Evolutionary conservation across 352 stramenopile genomes (phyloP).

Genomic region (Phytopythium chamaehyphon): DNA sequence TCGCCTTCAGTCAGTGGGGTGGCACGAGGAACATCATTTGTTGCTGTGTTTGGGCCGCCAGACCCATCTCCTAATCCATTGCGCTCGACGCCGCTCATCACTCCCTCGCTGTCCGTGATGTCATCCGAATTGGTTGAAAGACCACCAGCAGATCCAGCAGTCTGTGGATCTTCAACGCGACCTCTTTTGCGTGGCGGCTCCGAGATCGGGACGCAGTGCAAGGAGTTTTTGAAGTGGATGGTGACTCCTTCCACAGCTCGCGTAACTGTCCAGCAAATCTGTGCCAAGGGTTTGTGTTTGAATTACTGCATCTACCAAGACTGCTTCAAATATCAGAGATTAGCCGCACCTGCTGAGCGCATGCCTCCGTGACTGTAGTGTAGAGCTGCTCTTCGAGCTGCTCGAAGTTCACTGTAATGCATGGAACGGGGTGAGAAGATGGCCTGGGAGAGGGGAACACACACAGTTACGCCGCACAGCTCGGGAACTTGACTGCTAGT

Average conservation of each 20-base stretch:
- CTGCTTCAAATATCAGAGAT: background rate
- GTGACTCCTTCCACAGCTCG: constrained; percentile 73
- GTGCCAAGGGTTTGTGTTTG: background rate
- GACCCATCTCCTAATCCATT: constrained; percentile 14
- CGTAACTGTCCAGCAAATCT: constrained; percentile 70
- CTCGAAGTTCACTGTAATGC: constrained; percentile 69
- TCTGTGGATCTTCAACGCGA: constrained; percentile 38
- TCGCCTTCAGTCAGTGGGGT: constrained; percentile 55
- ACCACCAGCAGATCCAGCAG: background rate
- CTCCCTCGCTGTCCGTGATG: constrained; percentile 15
- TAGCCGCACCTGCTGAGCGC: constrained; percentile 40
- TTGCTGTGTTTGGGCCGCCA: constrained; percentile 6
- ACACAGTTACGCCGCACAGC: constrained; percentile 25
- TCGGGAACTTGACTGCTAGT: constrained; percentile 72
- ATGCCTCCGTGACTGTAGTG: constrained; percentile 57
- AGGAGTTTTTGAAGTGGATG: constrained; percentile 73
- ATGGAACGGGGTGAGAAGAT: background rate
- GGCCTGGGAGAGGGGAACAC: background rate
- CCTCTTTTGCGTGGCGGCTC: constrained; percentile 69
- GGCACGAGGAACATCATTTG: constrained; percentile 13
- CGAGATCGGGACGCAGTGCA: constrained; percentile 63
- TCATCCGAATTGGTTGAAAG: constrained; percentile 7
- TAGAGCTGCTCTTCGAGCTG: constrained; percentile 80
- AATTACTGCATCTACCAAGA: background rate
- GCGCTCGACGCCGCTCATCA: constrained; percentile 12